These are phyloP conservation scores for Otatea glauca DNA, from an alignment of 176 grass and related monocot species.

Conservation along the genomic window DNA sequence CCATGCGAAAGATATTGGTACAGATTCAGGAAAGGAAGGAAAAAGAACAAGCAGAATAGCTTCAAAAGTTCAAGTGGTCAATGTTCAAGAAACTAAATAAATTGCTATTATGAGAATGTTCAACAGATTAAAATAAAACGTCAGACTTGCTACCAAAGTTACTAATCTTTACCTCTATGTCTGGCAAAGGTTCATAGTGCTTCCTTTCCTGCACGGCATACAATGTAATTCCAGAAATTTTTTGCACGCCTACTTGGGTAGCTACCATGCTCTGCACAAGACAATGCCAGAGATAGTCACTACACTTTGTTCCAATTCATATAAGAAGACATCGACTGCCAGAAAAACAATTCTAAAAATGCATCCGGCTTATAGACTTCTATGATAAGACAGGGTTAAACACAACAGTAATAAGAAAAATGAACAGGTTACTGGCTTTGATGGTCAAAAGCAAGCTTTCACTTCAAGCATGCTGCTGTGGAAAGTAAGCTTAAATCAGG, in stretches of 20 bases:
- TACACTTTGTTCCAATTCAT: neutral
- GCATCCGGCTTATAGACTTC: neutral
- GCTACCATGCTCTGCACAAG: conserved; percentile 81
- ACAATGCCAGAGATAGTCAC: conserved; percentile 41
- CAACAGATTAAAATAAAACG: conserved; percentile 22
- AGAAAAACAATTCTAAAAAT: neutral
- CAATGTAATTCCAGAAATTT: conserved; percentile 85
- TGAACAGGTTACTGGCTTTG: neutral
- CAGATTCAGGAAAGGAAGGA: neutral
- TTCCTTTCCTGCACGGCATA: conserved; percentile 89
- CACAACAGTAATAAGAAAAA: neutral
- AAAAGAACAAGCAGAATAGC: neutral
- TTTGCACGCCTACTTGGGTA: conserved; percentile 85
- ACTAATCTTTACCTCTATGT: conserved; percentile 74
- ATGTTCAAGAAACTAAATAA: conserved; percentile 5
- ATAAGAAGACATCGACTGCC: conserved; percentile 14
- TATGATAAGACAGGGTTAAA: neutral
- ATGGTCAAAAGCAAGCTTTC: conserved; percentile 28
- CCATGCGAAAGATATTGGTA: neutral
- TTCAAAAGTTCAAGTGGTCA: neutral
- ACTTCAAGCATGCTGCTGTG: conserved; percentile 23
- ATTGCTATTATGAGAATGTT: neutral
- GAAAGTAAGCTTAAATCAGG: conserved; percentile 9
- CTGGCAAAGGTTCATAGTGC: conserved; percentile 75
- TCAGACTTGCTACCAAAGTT: neutral